A percentile compares a stretch with the other conserved stretches of the same genome.
Evolutionary conservation across 2,329 filamentous ascomycete species (phyloP).

Genomic region (Ascochyta rabiei): DNA sequence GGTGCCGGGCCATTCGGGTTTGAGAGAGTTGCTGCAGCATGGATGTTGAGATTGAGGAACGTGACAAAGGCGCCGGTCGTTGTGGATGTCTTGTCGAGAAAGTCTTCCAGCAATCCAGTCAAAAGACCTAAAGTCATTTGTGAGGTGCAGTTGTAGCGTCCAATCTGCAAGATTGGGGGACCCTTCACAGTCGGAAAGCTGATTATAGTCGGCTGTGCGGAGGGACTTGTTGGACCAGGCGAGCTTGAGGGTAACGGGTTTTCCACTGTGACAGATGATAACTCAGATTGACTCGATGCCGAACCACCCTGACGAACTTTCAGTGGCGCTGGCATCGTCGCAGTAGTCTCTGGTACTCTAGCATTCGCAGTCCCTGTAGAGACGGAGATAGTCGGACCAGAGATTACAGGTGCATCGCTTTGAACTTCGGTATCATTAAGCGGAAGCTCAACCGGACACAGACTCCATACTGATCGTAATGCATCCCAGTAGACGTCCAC

Average conservation of each 20-base stretch:
- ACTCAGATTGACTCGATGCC: background rate
- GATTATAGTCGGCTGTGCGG: constrained; percentile 23
- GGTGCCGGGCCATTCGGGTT: constrained; percentile 51
- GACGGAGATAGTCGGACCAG: constrained; percentile 18
- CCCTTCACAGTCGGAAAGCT: constrained; percentile 29
- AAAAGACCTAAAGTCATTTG: constrained; percentile 59
- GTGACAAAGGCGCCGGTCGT: constrained; percentile 61
- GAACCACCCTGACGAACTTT: background rate
- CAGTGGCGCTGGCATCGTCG: constrained; percentile 1
- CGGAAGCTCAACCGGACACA: constrained; percentile 65
- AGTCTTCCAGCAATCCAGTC: constrained; percentile 57
- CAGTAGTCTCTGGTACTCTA: constrained; percentile 18
- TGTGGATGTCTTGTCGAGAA: constrained; percentile 59
- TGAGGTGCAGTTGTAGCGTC: constrained; percentile 60
- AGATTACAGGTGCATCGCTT: constrained; percentile 13
- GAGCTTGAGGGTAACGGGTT: background rate
- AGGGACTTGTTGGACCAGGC: constrained; percentile 4
- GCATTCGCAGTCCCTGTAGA: constrained; percentile 27
- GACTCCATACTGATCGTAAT: constrained; percentile 59
- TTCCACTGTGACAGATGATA: background rate
- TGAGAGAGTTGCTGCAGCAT: constrained; percentile 54
- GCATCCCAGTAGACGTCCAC: constrained; percentile 70
- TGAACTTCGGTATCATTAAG: constrained; percentile 16
- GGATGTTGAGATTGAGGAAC: constrained; percentile 64
- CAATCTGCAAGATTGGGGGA: constrained; percentile 53